A percentile compares a stretch with the other conserved stretches of the same genome.
Conservation (phyloP, 2,329 filamentous ascomycete genomes). For the Aspergillus sp. region DNA sequence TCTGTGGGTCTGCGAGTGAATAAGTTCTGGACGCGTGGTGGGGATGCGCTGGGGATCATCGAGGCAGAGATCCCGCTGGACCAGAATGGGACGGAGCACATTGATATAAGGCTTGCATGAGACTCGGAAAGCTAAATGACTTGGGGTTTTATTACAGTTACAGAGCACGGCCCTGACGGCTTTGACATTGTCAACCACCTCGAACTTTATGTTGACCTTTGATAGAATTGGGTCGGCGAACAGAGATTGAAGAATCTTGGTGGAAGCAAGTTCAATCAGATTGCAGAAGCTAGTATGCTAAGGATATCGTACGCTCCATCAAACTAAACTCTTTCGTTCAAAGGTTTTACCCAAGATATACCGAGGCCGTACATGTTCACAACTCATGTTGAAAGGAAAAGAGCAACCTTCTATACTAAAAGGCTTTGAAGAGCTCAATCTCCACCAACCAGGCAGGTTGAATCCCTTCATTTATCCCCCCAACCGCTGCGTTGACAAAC, state of each 20-base stretch:
- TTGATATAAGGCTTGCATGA: neutral
- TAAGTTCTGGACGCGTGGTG: constrained; percentile 19
- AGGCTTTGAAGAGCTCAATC: neutral
- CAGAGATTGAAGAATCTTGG: too few relatives aligned
- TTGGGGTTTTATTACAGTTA: too few relatives aligned
- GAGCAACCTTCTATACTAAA: neutral
- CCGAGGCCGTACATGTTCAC: too few relatives aligned
- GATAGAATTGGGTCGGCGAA: too few relatives aligned
- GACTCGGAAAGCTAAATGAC: too few relatives aligned
- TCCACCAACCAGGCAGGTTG: neutral
- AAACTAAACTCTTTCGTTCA: neutral
- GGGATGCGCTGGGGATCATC: constrained; percentile 20
- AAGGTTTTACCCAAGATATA: neutral
- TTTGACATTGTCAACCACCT: too few relatives aligned
- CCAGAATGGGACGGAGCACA: neutral
- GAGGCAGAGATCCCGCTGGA: constrained; percentile 14
- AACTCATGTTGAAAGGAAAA: neutral
- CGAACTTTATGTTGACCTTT: too few relatives aligned
- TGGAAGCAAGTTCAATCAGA: too few relatives aligned
- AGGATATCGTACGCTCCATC: neutral
- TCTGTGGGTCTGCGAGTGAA: constrained; percentile 17
- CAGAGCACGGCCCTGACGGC: too few relatives aligned
- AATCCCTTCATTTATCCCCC: constrained; percentile 31
- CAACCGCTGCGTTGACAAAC: constrained; percentile 61
- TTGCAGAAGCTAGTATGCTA: neutral